These are phyloP conservation scores for Tetrahymena thermophila DNA, from an alignment of 73 alveolate genomes.

Conservation along the genomic window DNA sequence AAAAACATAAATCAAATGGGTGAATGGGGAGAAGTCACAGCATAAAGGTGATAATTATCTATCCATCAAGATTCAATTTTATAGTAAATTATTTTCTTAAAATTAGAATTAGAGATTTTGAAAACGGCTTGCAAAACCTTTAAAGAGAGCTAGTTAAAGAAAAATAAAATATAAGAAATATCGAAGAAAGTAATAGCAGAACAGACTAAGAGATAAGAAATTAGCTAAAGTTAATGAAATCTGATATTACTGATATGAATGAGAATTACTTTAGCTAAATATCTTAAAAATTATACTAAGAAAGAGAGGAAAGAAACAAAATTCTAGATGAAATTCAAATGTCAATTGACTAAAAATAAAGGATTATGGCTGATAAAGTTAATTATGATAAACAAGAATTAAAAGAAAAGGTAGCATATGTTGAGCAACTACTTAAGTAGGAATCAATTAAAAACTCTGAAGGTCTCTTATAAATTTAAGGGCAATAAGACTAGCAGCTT, in stretches of 20 bases:
- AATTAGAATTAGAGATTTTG: background rate
- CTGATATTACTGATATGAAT: slow-evolving; percentile 10
- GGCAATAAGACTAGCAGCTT: background rate
- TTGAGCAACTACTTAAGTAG: background rate
- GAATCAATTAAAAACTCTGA: slow-evolving; percentile 27
- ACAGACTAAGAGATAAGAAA: slow-evolving; percentile 10
- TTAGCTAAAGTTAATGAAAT: slow-evolving; percentile 3
- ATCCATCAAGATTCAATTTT: background rate
- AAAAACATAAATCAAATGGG: slow-evolving; percentile 8
- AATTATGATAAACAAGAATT: slow-evolving; percentile 19
- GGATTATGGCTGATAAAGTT: slow-evolving; percentile 13
- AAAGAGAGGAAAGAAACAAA: slow-evolving; percentile 21
- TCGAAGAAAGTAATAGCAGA: slow-evolving; percentile 2
- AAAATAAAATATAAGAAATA: slow-evolving; percentile 2
- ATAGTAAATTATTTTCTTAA: background rate
- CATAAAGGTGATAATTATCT: background rate
- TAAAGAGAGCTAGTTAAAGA: slow-evolving; percentile 28
- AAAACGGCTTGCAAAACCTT: background rate
- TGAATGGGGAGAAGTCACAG: slow-evolving; percentile 8
- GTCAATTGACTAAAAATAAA: background rate
- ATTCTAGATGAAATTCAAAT: slow-evolving; percentile 17
- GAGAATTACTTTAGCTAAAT: slow-evolving; percentile 21
- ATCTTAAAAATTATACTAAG: slow-evolving; percentile 9
- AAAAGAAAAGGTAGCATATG: background rate
- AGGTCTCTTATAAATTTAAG: background rate